Conservation (phyloP, 208 protist species). For the Porcisia hertigi region DNA sequence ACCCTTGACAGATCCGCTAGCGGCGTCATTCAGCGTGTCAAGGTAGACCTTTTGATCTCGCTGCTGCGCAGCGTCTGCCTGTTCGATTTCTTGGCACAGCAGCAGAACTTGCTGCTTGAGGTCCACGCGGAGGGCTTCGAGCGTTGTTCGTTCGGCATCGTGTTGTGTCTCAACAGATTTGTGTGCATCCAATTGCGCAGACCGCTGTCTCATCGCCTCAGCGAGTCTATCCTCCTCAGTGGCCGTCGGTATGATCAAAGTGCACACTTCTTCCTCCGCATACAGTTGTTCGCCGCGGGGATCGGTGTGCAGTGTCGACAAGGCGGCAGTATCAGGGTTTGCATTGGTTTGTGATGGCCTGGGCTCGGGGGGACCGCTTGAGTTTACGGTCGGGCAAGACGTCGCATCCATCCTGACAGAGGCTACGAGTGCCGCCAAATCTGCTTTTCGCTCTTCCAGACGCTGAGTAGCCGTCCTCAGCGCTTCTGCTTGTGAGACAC, state of each 20-base stretch:
- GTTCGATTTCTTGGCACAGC: conserved; percentile 49
- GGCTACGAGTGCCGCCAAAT: background rate
- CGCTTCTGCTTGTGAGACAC: background rate
- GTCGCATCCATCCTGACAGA: background rate
- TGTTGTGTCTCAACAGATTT: conserved; percentile 1
- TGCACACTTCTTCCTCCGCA: background rate
- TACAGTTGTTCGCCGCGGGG: background rate
- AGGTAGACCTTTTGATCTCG: conserved; percentile 32
- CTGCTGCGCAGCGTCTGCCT: conserved; percentile 46
- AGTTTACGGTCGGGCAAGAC: background rate
- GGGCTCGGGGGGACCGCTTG: background rate
- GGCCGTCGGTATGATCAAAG: background rate
- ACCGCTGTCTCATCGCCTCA: background rate
- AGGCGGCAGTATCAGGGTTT: background rate
- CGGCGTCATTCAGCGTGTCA: conserved; percentile 31
- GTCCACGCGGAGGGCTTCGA: conserved; percentile 15
- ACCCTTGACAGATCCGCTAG: background rate
- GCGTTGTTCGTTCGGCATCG: conserved; percentile 5
- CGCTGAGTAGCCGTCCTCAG: background rate
- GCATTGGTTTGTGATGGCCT: no score
- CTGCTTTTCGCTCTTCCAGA: conserved; percentile 2
- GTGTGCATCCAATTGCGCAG: conserved; percentile 12
- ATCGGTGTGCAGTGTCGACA: background rate
- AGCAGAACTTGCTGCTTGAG: conserved; percentile 30
- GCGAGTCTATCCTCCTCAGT: conserved; percentile 3